Evolutionary conservation across 768 basidiomycete genomes (phyloP), one percentile per base, ranked within the genome.

Genomic region (Suillus tomentosus): DNA sequence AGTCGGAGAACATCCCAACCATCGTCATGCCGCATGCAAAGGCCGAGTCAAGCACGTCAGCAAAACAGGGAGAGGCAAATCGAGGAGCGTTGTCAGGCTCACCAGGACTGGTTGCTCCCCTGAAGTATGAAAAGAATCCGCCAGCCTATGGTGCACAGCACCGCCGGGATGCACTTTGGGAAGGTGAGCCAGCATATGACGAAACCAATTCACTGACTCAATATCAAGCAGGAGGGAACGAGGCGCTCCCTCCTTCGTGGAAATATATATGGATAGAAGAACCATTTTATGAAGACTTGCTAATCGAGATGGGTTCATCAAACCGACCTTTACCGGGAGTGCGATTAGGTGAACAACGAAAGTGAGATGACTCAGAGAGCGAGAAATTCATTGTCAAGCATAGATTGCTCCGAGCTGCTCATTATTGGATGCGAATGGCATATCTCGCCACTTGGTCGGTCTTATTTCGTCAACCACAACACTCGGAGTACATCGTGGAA

Each of bases 61-160:
- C 1, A 27, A 53, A 31, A 53, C 15, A 8, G 51, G 31, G 1
- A 31, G 17, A 27, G 3, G 8, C 15, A 51, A 8, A 27, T 15
- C 7, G 3, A 51, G 50, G 50, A 27, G 7, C 9, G 15, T 8
- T 31, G 7, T 51, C 27, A 2, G 27, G 19, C 15, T 53, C 51
- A 19, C 5, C 15, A 19, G 5, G 4, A 31, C 51, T 15, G 17
- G 50, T 51, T 17, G 1, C 27, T 27, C 8, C 15, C 15, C 15
- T 51, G 27, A 27, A 17, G 9, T 8, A 8, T 1, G 15, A 17
- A 31, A 17, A 27, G 37, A 11, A 6, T 14, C 39, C 22, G 17
- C 39, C 39, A 40, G 37, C 15, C 8, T 57, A 57, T 58, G 40
- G 40, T 7, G 57, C 57, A 11, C 57, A 58, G 57, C 57, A 58